Evolutionary conservation across 352 stramenopile genomes (phyloP), one percentile per base, ranked within the genome.

Genomic region (Pythium diclinum): DNA sequence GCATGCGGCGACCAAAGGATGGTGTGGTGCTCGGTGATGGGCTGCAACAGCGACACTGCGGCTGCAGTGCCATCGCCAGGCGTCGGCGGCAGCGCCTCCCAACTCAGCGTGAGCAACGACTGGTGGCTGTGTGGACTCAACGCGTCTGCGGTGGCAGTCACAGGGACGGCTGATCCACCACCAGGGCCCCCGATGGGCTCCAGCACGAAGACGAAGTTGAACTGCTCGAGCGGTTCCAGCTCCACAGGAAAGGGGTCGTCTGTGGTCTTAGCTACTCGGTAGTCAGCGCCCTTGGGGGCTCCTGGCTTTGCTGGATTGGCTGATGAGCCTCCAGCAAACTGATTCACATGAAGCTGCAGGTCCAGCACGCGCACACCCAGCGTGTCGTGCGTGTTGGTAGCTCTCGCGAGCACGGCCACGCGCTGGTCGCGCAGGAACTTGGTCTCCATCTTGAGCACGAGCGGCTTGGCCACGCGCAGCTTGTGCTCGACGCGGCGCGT

Each of bases 1-100:
- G 49, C 46, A 9, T 68, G 77, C 58, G 76, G 76, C 36, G 75
- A 82, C 83, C 83, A 92, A 47, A 81, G 75, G 69, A 90, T 77
- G 40, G 78, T 83, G 73, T 87, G 81, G 64, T 79, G 76, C 56
- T 92, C 83, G 21, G 72, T 88, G 56, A 88, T 84, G 21, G 66
- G 53, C 34, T 72, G 66, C 6, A 65, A 69, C 60, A 71, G 73
- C 56, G 68, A 68, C 46, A 21, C 38, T 3, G 25, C 21, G 3
- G 8, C 4, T 10, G 9, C 1, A 8, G 32, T 30, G 10, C 19
- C n/a, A 30, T 51, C 19, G 19, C 21, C 21, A 25, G 44, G 44
- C 19, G 40, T 6, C 8, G 17, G 14, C 51, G 66, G 70, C 52
- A 3, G 52, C 38, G 6, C 69, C 70, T 85, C 72, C 83, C 83